A percentile compares a stretch with the other conserved stretches of the same genome.
phyloP scores from a whole-genome alignment of 148 eudicot species.

The Arctostaphylos glauca region DNA sequence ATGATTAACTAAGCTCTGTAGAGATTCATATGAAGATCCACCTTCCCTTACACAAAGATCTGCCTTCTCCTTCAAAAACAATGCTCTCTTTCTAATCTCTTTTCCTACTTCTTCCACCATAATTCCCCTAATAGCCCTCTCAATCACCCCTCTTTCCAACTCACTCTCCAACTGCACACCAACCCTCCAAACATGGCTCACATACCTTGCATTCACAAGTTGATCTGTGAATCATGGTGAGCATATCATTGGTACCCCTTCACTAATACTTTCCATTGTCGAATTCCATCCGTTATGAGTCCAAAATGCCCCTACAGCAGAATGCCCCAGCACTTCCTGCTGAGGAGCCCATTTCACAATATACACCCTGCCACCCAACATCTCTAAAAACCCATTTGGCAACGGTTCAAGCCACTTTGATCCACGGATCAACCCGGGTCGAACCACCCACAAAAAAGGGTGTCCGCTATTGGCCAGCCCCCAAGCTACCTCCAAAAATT shows the following conservation, averaged over 20 bases:
- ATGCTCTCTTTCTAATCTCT: slow-evolving; percentile 40
- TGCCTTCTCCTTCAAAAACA: slow-evolving; percentile 38
- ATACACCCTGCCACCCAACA: slow-evolving; percentile 23
- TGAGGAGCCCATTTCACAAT: slow-evolving; percentile 60
- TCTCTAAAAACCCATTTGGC: slow-evolving; percentile 30
- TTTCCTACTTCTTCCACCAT: slow-evolving; percentile 47
- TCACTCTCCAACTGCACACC: slow-evolving; percentile 40
- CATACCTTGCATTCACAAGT: slow-evolving; percentile 43
- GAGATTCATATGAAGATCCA: slow-evolving; percentile 40
- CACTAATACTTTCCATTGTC: slow-evolving; percentile 54
- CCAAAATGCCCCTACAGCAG: slow-evolving; percentile 52
- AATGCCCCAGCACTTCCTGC: slow-evolving; percentile 44
- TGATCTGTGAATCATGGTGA: slow-evolving; percentile 47
- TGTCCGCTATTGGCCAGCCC: slow-evolving; percentile 38
- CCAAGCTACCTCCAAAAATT: slow-evolving; percentile 35
- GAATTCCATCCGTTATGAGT: slow-evolving; percentile 71
- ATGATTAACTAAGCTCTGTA: slow-evolving; percentile 33
- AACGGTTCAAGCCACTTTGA: slow-evolving; percentile 20
- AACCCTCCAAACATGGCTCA: slow-evolving; percentile 42
- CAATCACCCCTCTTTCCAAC: slow-evolving; percentile 24
- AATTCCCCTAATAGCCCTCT: slow-evolving; percentile 28
- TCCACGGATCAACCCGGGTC: slow-evolving; percentile 26
- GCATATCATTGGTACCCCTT: slow-evolving; percentile 67
- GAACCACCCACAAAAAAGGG: slow-evolving; percentile 43
- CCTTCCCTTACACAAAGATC: slow-evolving; percentile 30